Evolutionary conservation across 1,139 yeast genomes (phyloP).

Genomic region (Kurtzmaniella quercitrusa): DNA sequence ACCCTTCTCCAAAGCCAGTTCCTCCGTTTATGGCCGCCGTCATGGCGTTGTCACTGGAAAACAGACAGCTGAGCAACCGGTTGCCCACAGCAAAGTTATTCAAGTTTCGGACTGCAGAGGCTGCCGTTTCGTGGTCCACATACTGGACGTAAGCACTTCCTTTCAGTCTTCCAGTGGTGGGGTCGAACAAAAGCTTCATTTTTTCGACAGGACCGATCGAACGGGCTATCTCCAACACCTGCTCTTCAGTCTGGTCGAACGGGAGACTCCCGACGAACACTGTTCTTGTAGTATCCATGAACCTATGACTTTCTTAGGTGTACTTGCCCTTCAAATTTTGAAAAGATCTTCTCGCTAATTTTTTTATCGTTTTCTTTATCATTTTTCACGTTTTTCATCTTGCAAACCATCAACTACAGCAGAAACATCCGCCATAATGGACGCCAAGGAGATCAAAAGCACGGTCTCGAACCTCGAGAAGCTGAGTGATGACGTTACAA

Average conservation of each 20-base stretch:
- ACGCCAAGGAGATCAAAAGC: slow-evolving; percentile 67
- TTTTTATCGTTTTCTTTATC: neutral
- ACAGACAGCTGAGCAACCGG: slow-evolving; percentile 69
- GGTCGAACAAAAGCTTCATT: slow-evolving; percentile 76
- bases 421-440: slow-evolving; percentile 38
- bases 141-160: slow-evolving; percentile 89
- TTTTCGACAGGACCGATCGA: slow-evolving; percentile 85
- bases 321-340: no score
- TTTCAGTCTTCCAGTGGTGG: slow-evolving; percentile 84
- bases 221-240: slow-evolving; percentile 70
- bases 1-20: slow-evolving; percentile 6
- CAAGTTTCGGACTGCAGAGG: slow-evolving; percentile 85
- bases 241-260: slow-evolving; percentile 73
- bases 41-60: slow-evolving; percentile 42
- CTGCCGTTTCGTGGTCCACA: slow-evolving; percentile 73
- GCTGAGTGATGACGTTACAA: slow-evolving; percentile 62
- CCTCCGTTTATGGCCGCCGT: neutral
- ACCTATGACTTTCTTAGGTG: no score
- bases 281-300: slow-evolving; percentile 20
- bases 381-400: neutral
- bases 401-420: neutral
- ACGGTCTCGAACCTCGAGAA: slow-evolving; percentile 72
- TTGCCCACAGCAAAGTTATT: slow-evolving; percentile 77
- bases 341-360: neutral
- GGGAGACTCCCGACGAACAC: slow-evolving; percentile 38